These are phyloP conservation scores for Lenwebbia sp. DNA, from an alignment of 345 rosid species.

Conservation along the genomic window DNA sequence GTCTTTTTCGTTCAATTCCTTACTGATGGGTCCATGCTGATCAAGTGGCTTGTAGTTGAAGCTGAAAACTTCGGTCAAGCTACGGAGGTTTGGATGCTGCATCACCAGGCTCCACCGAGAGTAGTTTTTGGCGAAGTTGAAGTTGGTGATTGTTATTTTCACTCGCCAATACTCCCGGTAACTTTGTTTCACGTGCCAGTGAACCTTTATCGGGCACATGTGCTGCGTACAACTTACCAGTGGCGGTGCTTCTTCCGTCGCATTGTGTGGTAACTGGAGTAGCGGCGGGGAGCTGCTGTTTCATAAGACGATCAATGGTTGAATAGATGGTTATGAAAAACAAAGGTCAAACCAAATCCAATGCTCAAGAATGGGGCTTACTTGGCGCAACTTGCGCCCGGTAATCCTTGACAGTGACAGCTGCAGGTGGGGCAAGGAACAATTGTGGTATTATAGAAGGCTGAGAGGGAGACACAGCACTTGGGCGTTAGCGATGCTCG, in stretches of 20 bases:
- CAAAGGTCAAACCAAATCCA: neutral
- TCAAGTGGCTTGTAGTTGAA: constrained; percentile 58
- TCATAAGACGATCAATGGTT: neutral
- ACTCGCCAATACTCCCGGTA: constrained; percentile 74
- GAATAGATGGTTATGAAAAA: neutral
- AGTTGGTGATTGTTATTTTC: constrained; percentile 55
- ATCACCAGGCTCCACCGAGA: constrained; percentile 74
- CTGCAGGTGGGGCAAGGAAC: constrained; percentile 72
- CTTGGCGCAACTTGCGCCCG: constrained; percentile 34
- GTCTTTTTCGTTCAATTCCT: constrained; percentile 4
- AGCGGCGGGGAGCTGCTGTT: constrained; percentile 24
- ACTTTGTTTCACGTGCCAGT: constrained; percentile 88
- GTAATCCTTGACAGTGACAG: constrained; percentile 49
- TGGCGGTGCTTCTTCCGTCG: constrained; percentile 17
- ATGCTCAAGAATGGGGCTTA: neutral
- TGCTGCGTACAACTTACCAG: constrained; percentile 53
- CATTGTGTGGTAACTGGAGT: constrained; percentile 32
- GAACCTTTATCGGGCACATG: constrained; percentile 70
- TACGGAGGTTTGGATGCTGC: constrained; percentile 62
- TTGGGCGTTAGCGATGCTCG: constrained; percentile 51
- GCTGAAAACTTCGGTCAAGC: constrained; percentile 54
- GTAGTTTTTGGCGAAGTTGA: constrained; percentile 54
- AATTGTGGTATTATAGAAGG: constrained; percentile 51
- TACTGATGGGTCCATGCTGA: constrained; percentile 39
- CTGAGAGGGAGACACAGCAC: constrained; percentile 83